Percentiles rank a stretch among this genome's conserved stretches.
Evolutionary conservation across 2,329 filamentous ascomycete genomes (phyloP).

Genomic region (Colletotrichum endophyticum): DNA sequence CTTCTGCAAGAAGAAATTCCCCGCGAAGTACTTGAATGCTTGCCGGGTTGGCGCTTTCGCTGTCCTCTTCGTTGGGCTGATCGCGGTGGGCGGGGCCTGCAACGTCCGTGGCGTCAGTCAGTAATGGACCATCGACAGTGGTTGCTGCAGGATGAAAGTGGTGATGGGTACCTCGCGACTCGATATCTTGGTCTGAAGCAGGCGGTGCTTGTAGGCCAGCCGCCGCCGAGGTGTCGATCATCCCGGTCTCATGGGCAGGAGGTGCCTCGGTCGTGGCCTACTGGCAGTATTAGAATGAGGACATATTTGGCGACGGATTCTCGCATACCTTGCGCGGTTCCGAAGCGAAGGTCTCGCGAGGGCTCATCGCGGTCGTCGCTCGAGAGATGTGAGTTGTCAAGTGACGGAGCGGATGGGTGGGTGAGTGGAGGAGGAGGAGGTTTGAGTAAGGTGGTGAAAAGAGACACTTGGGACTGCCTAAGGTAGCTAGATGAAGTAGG

Average conservation of each 20-base stretch:
- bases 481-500: not conserved
- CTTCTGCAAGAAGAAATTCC: not conserved
- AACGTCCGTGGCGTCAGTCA: not conserved
- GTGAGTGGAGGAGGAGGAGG: not conserved
- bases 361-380: not conserved
- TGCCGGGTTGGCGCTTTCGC: not conserved
- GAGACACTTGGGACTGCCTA: not conserved
- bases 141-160: not conserved
- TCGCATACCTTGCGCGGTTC: not conserved
- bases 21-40: not conserved
- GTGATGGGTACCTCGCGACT: not conserved
- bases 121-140: not conserved
- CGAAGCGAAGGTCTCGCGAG: not conserved
- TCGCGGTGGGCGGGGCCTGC: not conserved
- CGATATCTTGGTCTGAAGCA: not conserved
- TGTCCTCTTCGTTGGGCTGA: not conserved
- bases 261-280: not conserved
- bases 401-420: not conserved
- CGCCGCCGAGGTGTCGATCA: not conserved
- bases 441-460: not conserved
- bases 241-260: not conserved
- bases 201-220: not conserved
- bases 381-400: not conserved
- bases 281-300: not conserved
- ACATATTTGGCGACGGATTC: not conserved